Base-by-base conservation (phyloP, 768 basidiomycete species). In the Tylopilus cervinicoccineus region DNA sequence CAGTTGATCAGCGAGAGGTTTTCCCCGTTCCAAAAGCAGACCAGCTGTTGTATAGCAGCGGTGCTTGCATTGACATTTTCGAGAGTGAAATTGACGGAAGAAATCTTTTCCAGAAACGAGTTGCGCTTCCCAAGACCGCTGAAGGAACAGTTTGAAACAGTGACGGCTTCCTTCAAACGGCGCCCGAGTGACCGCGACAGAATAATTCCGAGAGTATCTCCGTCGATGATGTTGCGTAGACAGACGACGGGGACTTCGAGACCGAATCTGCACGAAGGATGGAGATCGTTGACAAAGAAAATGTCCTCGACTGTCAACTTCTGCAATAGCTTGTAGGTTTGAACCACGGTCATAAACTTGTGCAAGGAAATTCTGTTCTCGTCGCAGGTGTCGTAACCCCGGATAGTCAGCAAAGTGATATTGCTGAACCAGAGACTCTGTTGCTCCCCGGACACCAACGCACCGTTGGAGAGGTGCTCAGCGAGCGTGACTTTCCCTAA, bases 11-110 rank as follows among this genome's bases (percentile, higher is more conserved):
- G 3, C 2, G 51, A 45, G 2, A 53, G 33, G 17, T n/a, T 26
- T 33, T 53, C 51, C 16, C 51, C 51, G 10, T 53, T 45, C 51
- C 51, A 53, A n/a, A 39, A 24, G 26, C 51, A 36, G 10, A 46
- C 28, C 19, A 53, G 3, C 7, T 44, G 20, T 14, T 45, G 50
- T 4, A 46, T 39, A 3, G 38, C 43, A 14, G 43, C 6, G 19
- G 37, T 5, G 16, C 37, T 32, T 16, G 41, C 19, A 17, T 14
- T 32, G 6, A 52, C 38, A 22, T 37, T 19, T 8, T 52, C 51
- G 16, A 53, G 51, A 20, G 17, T 16, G 32, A 53, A 43, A 22
- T 23, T 19, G 36, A 23, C 28, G 22, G 51, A 52, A 13, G n/a
- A 17, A 16, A 52, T 19, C 12, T 39, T 52, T 12, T 34, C 16